Evolutionary conservation across 192 early-diverging fungal genomes (phyloP), one percentile per base, ranked within the genome.

Genomic region (Backusella tuberculispora): DNA sequence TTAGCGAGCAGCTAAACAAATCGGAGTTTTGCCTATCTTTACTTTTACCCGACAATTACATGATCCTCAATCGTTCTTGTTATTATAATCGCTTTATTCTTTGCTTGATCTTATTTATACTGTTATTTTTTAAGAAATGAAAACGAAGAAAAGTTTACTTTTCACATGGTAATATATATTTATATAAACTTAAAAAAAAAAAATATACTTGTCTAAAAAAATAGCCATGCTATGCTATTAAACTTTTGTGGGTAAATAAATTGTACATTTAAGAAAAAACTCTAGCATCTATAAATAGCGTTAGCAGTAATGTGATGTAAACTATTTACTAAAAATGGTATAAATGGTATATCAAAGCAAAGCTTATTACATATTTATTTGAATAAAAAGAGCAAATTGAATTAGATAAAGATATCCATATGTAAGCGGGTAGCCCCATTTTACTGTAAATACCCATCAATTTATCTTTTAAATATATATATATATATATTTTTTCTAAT

Each of bases 241-340:
- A 60, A 60, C 53, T 60, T 60, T 60, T 10, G 53, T 60, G 53
- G 13, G 9, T 13, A 26, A 60, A 43, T 17, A 53, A 24, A 53
- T 19, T 34, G 29, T 34, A 34, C 50, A 60, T 24, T 12, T 60
- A 60, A 46, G 9, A 60, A 24, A 26, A 26, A 4, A 1, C 26
- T 60, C 53, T 60, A 60, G 21, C 26, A 13, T 26, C 53, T 60
- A 60, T 60, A 13, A 60, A 60, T 60, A 60, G 53, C 12, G 9
- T 3, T 60, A 60, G 53, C 53, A 60, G 53, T 60, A 60, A 60
- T 24, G 9, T 60, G 53, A 60, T 60, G 53, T 60, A 60, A 60
- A 60, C 10, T n/a, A 13, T 60, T 60, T 60, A 60, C 53, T 60
- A 60, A 60, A 60, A 60, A 26, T 26, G 53, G 53, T 26, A 26